These are phyloP conservation scores for Puya raimondii DNA, from an alignment of 176 grass and related monocot species.

Conservation along the genomic window DNA sequence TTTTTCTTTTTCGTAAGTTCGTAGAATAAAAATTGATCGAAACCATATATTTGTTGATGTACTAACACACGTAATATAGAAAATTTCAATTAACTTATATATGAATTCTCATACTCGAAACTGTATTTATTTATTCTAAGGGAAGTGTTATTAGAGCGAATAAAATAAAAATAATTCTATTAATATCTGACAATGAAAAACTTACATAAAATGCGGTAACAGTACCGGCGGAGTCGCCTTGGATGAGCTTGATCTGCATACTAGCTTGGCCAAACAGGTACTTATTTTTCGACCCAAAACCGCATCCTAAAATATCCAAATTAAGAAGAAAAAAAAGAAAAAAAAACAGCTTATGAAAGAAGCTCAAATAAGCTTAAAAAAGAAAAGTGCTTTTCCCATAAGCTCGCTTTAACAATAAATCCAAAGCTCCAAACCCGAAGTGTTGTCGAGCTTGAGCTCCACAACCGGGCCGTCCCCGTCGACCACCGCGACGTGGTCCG, in stretches of 20 bases:
- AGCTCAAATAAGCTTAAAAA: background rate
- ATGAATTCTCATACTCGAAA: too few species aligned
- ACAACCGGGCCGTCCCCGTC: background rate
- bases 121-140: too few species aligned
- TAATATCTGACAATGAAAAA: background rate
- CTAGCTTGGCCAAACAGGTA: conserved; percentile 73
- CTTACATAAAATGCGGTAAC: conserved; percentile 78
- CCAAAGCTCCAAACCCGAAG: background rate
- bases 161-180: too few species aligned
- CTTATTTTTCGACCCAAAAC: conserved; percentile 64
- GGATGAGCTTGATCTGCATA: conserved; percentile 87
- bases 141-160: too few species aligned
- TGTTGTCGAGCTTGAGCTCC: conserved; percentile 6
- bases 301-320: conserved; percentile 24
- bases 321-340: background rate
- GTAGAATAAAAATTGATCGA: conserved; percentile 1
- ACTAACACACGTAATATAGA: too few species aligned
- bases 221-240: conserved; percentile 73
- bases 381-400: too few species aligned
- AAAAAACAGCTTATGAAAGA: background rate
- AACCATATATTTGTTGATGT: background rate
- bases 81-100: too few species aligned
- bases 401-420: background rate
- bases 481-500: conserved; percentile 3
- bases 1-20: background rate